Conservation (phyloP, 441 rosid species). For the Erodium chrysanthum region DNA sequence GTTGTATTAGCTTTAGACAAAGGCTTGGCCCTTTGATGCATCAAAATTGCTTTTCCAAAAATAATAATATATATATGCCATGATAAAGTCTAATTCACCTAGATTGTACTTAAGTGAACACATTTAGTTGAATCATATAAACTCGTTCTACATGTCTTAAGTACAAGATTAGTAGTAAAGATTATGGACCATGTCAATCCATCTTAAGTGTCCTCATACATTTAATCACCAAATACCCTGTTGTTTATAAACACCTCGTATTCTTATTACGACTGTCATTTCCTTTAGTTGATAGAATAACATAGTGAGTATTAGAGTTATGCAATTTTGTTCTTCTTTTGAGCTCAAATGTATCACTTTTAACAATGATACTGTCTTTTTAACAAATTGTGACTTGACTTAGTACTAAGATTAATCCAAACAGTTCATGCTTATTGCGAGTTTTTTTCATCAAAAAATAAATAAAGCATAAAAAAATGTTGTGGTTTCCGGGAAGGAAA, state of each 20-base stretch:
- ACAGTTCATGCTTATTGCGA: background rate
- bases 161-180: background rate
- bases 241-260: background rate
- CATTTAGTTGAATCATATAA: background rate
- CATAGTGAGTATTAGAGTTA: background rate
- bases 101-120: background rate
- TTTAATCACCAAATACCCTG: background rate
- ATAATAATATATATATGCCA: too few relatives aligned
- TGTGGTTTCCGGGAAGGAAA: too few relatives aligned
- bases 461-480: too few relatives aligned
- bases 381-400: background rate
- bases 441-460: too few relatives aligned
- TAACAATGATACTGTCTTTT: background rate
- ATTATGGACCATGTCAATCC: background rate
- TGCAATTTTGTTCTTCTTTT: background rate
- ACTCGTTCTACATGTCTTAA: background rate
- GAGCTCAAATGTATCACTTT: constrained; percentile 1
- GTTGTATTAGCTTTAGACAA: too few relatives aligned
- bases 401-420: background rate
- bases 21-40: too few relatives aligned
- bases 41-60: too few relatives aligned
- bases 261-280: background rate
- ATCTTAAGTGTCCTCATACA: too few relatives aligned
- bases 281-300: background rate
- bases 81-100: too few relatives aligned